phyloP scores from a whole-genome alignment of 1,139 yeast species.

The Candida buenavistaensis region DNA sequence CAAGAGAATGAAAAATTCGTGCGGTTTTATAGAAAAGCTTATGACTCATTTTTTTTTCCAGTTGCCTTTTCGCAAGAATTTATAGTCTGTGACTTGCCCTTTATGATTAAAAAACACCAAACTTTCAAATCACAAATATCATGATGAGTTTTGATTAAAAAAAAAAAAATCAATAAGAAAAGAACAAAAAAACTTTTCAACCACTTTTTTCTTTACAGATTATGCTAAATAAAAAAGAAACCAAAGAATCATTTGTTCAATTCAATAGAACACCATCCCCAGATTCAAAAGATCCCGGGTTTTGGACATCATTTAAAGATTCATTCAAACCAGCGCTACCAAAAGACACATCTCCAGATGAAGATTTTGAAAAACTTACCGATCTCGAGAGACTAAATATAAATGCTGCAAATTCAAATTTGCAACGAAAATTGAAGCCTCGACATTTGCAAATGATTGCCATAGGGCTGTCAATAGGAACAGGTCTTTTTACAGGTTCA shows the following conservation, averaged over 20 bases:
- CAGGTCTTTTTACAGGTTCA: conserved; percentile 38
- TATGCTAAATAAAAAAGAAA: conserved; percentile 9
- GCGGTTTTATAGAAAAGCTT: neutral
- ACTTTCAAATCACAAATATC: neutral
- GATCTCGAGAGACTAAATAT: conserved; percentile 38
- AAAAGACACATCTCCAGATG: conserved; percentile 9
- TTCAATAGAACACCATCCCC: conserved; percentile 1
- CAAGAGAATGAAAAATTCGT: neutral
- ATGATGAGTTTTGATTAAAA: neutral
- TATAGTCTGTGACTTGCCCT: conserved; percentile 5
- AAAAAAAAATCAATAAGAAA: too few species aligned
- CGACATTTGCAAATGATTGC: conserved; percentile 64
- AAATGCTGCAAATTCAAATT: conserved; percentile 40
- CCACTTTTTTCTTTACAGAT: neutral
- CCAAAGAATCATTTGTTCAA: conserved; percentile 2
- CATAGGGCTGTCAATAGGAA: conserved; percentile 80
- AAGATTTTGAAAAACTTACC: conserved; percentile 22
- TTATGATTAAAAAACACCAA: neutral
- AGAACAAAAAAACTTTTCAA: neutral
- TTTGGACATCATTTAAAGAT: conserved; percentile 30
- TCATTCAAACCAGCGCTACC: conserved; percentile 37
- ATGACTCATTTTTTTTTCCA: conserved; percentile 8
- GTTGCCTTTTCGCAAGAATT: conserved; percentile 7
- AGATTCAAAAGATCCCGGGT: conserved; percentile 11
- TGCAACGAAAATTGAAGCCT: conserved; percentile 34